phyloP scores from a whole-genome alignment of 139 green algal genomes.

The Deuterostichococcus epilithicus region DNA sequence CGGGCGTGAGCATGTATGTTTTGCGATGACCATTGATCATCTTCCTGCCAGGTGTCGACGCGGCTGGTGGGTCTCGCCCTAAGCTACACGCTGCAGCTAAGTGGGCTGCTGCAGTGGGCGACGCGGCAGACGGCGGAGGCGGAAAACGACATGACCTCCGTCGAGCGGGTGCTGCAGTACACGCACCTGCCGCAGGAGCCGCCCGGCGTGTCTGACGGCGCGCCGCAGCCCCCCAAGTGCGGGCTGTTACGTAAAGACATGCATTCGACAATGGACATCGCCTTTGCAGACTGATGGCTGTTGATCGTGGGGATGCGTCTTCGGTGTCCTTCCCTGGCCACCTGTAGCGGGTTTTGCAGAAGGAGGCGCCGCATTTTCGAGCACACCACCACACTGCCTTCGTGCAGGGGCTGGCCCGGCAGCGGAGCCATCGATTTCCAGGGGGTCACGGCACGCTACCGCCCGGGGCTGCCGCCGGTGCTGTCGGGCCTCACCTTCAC shows the following conservation, averaged over 20 bases:
- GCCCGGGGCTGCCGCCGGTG: conserved; percentile 63
- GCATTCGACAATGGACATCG: conserved; percentile 5
- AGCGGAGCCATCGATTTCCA: conserved; percentile 46
- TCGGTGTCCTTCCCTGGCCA: not conserved
- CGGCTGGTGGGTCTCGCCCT: conserved; percentile 66
- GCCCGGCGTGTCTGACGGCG: conserved; percentile 20
- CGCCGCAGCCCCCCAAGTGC: conserved; percentile 16
- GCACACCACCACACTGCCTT: no score
- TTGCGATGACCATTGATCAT: not conserved
- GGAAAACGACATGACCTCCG: conserved; percentile 81
- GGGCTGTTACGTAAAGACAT: conserved; percentile 5
- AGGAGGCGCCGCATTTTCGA: no score
- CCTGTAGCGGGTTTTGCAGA: no score
- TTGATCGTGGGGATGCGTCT: no score
- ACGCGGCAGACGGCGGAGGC: conserved; percentile 65
- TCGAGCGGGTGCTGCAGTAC: conserved; percentile 81
- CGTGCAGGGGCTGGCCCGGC: conserved; percentile 55
- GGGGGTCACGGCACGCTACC: conserved; percentile 62
- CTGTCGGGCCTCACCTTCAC: conserved; percentile 67
- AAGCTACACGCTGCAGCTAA: conserved; percentile 69
- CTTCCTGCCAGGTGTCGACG: conserved; percentile 4
- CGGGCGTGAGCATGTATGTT: no score
- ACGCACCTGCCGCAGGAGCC: conserved; percentile 59
- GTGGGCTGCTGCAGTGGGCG: conserved; percentile 66
- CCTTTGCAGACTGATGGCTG: conserved; percentile 17